These are phyloP conservation scores for Pythium brachiatum DNA, from an alignment of 352 stramenopile species.

Conservation along the genomic window DNA sequence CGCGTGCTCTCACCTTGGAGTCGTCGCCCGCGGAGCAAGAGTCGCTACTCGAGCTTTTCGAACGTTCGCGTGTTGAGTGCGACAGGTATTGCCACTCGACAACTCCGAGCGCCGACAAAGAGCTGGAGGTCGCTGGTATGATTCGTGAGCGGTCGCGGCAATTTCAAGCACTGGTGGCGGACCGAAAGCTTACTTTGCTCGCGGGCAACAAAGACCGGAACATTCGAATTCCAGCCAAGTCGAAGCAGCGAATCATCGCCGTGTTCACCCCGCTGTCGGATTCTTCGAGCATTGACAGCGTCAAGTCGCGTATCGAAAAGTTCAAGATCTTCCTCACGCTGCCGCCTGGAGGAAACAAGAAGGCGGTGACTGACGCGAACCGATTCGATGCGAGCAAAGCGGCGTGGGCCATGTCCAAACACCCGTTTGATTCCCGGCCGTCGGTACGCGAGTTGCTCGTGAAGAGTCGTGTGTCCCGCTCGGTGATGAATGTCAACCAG, in stretches of 20 bases:
- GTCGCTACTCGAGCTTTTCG: conserved; percentile 64
- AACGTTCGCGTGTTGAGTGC: conserved; percentile 61
- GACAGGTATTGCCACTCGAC: conserved; percentile 71
- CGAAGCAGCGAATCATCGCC: conserved; percentile 70
- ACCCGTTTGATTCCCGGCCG: conserved; percentile 74
- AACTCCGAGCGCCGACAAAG: conserved; percentile 57
- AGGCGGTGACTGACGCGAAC: conserved; percentile 54
- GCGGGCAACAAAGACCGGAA: conserved; percentile 74
- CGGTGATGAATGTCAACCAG: conserved; percentile 89
- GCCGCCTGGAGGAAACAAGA: conserved; percentile 82
- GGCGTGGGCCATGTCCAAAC: conserved; percentile 66
- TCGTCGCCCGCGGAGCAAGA: conserved; percentile 31
- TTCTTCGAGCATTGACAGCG: conserved; percentile 36
- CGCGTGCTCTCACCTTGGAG: background rate
- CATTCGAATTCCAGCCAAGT: conserved; percentile 75
- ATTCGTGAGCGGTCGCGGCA: conserved; percentile 68
- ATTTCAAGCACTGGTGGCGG: conserved; percentile 58
- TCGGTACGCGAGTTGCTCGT: conserved; percentile 84
- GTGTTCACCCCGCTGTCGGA: conserved; percentile 65
- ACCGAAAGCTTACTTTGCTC: conserved; percentile 70
- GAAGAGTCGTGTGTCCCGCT: conserved; percentile 82
- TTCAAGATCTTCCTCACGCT: conserved; percentile 88
- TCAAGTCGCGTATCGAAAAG: conserved; percentile 79
- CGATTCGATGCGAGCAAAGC: conserved; percentile 60
- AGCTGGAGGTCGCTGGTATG: conserved; percentile 79